Percentiles rank a stretch among this genome's conserved stretches.
Conservation (phyloP, 768 basidiomycete species). For the Rossbeevera mucosa region DNA sequence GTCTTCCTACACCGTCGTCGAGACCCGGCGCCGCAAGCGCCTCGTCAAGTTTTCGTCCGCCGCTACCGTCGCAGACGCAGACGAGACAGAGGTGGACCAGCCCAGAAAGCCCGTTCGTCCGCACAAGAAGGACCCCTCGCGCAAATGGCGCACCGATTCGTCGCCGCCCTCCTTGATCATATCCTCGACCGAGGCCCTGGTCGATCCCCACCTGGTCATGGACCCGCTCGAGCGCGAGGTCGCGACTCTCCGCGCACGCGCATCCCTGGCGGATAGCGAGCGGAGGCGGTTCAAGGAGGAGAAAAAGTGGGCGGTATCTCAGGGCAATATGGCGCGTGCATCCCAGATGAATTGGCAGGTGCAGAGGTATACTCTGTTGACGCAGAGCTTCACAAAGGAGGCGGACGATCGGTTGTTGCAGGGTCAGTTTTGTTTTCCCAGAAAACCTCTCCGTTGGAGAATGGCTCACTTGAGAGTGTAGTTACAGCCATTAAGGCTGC, state of each 20-base stretch:
- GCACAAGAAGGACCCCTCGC: slow-evolving; percentile 26
- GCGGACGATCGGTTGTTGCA: slow-evolving; percentile 66
- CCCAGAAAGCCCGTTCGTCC: slow-evolving; percentile 25
- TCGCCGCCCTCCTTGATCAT: slow-evolving; percentile 48
- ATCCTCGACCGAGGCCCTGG: slow-evolving; percentile 64
- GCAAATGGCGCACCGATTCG: slow-evolving; percentile 33
- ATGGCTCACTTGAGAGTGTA: slow-evolving; percentile 11
- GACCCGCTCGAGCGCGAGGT: slow-evolving; percentile 69
- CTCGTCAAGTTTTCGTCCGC: slow-evolving; percentile 44
- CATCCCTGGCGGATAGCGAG: slow-evolving; percentile 79
- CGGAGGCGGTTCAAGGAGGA: slow-evolving; percentile 81
- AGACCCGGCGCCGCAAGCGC: slow-evolving; percentile 34
- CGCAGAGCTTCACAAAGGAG: slow-evolving; percentile 76
- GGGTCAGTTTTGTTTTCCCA: slow-evolving; percentile 38
- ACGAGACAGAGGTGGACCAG: slow-evolving; percentile 16
- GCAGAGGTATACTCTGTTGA: slow-evolving; percentile 71
- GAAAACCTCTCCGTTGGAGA: not conserved
- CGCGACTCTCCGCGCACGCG: slow-evolving; percentile 69
- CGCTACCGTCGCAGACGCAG: slow-evolving; percentile 24
- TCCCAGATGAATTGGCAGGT: slow-evolving; percentile 81
- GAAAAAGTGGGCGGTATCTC: slow-evolving; percentile 79
- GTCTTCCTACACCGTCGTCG: slow-evolving; percentile 5
- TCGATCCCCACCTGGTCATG: slow-evolving; percentile 55
- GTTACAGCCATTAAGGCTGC: slow-evolving; percentile 26
- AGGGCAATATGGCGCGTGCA: slow-evolving; percentile 71